Evolutionary conservation across 2,329 filamentous ascomycete genomes (phyloP).

Genomic region (Aspergillus pseudonomiae): DNA sequence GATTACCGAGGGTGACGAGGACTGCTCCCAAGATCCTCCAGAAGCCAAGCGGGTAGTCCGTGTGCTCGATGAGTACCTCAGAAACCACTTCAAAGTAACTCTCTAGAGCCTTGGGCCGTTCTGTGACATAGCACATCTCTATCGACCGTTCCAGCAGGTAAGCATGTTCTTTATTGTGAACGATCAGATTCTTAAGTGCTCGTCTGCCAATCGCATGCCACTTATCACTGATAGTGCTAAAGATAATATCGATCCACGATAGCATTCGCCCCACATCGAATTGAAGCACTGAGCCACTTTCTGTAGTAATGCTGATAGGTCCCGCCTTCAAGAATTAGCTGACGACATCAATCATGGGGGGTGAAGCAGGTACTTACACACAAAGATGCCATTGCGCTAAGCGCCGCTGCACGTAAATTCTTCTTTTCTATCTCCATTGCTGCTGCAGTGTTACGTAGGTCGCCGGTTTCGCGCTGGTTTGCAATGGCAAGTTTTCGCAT

Average conservation of each 20-base stretch:
- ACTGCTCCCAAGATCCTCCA: conserved; percentile 90
- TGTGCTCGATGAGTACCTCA: conserved; percentile 79
- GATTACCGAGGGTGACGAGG: conserved; percentile 89
- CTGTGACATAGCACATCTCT: conserved; percentile 83
- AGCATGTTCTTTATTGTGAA: conserved; percentile 84
- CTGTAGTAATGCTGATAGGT: conserved; percentile 83
- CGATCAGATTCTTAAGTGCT: conserved; percentile 84
- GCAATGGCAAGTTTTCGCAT: conserved; percentile 85
- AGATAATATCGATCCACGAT: conserved; percentile 93
- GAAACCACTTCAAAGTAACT: conserved; percentile 95
- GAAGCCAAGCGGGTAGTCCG: conserved; percentile 81
- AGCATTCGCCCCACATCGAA: conserved; percentile 94
- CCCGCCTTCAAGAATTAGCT: conserved; percentile 47
- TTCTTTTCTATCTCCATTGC: conserved; percentile 97
- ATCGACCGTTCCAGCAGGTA: conserved; percentile 89
- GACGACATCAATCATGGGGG: neutral
- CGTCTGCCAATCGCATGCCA: conserved; percentile 87
- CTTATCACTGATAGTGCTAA: conserved; percentile 86
- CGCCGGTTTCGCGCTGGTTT: conserved; percentile 71
- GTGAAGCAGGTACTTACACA: conserved; percentile 66
- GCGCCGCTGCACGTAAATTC: conserved; percentile 83
- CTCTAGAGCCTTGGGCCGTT: conserved; percentile 79
- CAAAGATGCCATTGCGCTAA: conserved; percentile 93
- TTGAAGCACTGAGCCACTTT: conserved; percentile 82
- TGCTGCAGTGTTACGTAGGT: conserved; percentile 77